A percentile compares a stretch with the other conserved stretches of the same genome.
These are phyloP conservation scores for Ganoderma resinaceum DNA, from an alignment of 1,284 basidiomycete species.

Conservation along the genomic window DNA sequence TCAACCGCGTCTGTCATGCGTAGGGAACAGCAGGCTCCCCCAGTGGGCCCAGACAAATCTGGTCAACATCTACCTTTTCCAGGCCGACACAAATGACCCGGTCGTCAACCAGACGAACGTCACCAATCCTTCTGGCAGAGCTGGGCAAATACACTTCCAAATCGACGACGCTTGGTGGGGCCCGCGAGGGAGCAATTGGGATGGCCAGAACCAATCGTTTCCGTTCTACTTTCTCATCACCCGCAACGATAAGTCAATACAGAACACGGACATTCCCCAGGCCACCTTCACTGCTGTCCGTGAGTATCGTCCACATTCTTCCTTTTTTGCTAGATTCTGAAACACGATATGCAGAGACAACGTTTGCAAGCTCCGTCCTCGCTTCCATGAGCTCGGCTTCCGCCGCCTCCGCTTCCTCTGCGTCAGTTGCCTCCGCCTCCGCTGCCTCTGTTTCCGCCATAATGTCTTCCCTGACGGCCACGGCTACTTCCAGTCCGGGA, in stretches of 20 bases:
- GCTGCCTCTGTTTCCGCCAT: slow-evolving; percentile 29
- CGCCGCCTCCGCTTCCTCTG: slow-evolving; percentile 44
- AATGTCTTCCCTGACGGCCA: neutral
- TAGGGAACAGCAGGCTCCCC: slow-evolving; percentile 61
- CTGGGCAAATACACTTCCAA: slow-evolving; percentile 59
- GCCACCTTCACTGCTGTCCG: slow-evolving; percentile 79
- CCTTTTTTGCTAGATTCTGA: slow-evolving; percentile 1
- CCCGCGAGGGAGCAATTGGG: slow-evolving; percentile 54
- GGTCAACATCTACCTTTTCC: slow-evolving; percentile 76
- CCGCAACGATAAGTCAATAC: slow-evolving; percentile 54
- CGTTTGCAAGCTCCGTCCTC: slow-evolving; percentile 67
- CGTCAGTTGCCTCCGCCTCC: slow-evolving; percentile 39
- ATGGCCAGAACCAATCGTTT: slow-evolving; percentile 60
- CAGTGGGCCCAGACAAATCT: slow-evolving; percentile 49
- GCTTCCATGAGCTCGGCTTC: slow-evolving; percentile 58
- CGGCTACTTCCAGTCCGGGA: neutral
- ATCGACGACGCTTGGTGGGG: slow-evolving; percentile 84
- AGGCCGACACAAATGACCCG: slow-evolving; percentile 62
- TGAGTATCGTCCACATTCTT: slow-evolving; percentile 49
- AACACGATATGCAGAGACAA: slow-evolving; percentile 62
- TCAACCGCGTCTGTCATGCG: slow-evolving; percentile 10
- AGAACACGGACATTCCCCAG: slow-evolving; percentile 64
- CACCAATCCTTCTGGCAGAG: slow-evolving; percentile 57
- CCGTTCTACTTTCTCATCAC: slow-evolving; percentile 80
- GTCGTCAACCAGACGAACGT: slow-evolving; percentile 51